These are phyloP conservation scores for Alternaria arborescens DNA, from an alignment of 2,329 filamentous ascomycete genomes.

Conservation along the genomic window DNA sequence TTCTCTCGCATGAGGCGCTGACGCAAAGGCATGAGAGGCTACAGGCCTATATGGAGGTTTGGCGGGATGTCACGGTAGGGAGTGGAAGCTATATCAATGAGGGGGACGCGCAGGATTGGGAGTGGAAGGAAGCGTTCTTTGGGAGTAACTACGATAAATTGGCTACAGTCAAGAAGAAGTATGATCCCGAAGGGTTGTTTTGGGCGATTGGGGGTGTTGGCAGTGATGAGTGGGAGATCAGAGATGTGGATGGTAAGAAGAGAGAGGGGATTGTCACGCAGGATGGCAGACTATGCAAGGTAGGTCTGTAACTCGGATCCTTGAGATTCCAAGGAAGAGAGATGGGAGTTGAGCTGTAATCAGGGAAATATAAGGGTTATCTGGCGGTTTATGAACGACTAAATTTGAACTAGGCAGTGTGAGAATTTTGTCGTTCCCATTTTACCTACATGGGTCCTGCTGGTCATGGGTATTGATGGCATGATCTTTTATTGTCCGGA, in stretches of 20 bases:
- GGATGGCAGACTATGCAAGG: slow-evolving; percentile 38
- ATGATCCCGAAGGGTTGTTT: slow-evolving; percentile 40
- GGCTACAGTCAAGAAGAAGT: slow-evolving; percentile 28
- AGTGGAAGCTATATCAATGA: slow-evolving; percentile 41
- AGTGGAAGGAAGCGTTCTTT: slow-evolving; percentile 36
- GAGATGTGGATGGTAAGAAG: slow-evolving; percentile 22
- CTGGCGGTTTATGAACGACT: too few relatives aligned
- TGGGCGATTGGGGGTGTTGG: slow-evolving; percentile 34
- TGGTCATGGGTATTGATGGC: neutral
- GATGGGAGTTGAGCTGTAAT: too few relatives aligned
- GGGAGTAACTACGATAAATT: slow-evolving; percentile 36
- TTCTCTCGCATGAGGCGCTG: slow-evolving; percentile 3
- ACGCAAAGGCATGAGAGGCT: slow-evolving; percentile 20
- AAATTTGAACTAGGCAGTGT: too few relatives aligned
- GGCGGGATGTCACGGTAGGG: slow-evolving; percentile 32
- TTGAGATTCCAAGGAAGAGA: neutral
- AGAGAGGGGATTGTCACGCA: slow-evolving; percentile 30
- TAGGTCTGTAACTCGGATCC: neutral
- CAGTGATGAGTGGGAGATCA: slow-evolving; percentile 39
- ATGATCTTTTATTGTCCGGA: neutral
- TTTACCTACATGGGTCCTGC: neutral
- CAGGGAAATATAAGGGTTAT: too few relatives aligned
- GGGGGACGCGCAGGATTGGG: slow-evolving; percentile 39
- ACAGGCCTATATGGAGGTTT: slow-evolving; percentile 34
- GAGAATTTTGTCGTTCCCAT: too few relatives aligned